Base-by-base conservation (phyloP, 2,329 filamentous ascomycete genomes). In the Epichloe gansuensis region DNA sequence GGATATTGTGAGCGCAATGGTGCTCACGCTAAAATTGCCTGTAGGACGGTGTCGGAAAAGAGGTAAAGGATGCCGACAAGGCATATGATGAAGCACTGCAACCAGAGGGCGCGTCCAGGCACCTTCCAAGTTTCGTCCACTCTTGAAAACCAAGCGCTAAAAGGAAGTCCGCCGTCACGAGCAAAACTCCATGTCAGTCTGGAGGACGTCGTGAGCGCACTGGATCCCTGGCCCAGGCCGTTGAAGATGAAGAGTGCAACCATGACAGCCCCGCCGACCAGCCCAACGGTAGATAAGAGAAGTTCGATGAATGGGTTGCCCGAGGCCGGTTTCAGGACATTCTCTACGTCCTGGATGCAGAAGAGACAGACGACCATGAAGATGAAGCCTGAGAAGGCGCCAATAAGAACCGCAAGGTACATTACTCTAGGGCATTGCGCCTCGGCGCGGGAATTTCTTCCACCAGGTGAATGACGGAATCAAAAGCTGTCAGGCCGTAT, bases 401-500 rank as follows among this genome's bases (percentile, higher is more conserved):
- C 71, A n/a, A 69, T 68, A 0, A 72, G 55, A 1, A 80, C 73
- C 0, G 76, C 73, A 17, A 79, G 68, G 67, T 72, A 78, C 56
- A 80, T 78, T 3, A 75, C 71, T 15, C 67, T 67, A 0, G 77
- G 77, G 72, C 73, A 52, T 77, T 78, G 38, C 65, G 72, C 34
- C 75, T 65, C 1, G 77, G 76, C 4, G 68, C 64, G 1, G 77
- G 76, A 1, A 80, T 76, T 58, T 80, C 77, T 56, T 81, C 77
- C 2, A 77, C 73, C 68, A 81, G 73, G 60, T 81, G 78, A 39
- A 80, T 78, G 37, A 78, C 77, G 0, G 77, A 75, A 58, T 81
- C 78, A 56, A 81, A 80, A 1, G 77, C 77, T 0, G 75, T 78
- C 15, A 79, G 63, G 2, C 60, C 77, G 52, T 80, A 81, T 0